Conservation (phyloP, 2,329 filamentous ascomycete genomes). For the Aspergillaceae sp. region DNA sequence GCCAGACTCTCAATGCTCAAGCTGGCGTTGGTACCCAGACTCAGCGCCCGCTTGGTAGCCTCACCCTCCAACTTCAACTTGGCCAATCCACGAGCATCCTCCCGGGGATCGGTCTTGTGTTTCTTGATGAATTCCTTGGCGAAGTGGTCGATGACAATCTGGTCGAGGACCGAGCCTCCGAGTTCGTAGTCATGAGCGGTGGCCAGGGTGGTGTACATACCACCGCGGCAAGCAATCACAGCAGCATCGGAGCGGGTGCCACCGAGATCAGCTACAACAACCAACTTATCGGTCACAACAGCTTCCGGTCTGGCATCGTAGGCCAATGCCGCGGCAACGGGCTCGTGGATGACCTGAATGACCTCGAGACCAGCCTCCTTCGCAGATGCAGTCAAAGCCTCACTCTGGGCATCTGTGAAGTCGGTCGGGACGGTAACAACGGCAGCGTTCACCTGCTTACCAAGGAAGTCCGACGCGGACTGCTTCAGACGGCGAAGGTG, state of each 20-base stretch:
- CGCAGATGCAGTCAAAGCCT: slow-evolving; percentile 67
- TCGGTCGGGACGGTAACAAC: slow-evolving; percentile 92
- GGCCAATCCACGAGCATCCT: slow-evolving; percentile 70
- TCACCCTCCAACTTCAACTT: slow-evolving; percentile 92
- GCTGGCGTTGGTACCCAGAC: slow-evolving; percentile 75
- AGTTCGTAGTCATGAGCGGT: slow-evolving; percentile 95
- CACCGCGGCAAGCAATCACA: slow-evolving; percentile 81
- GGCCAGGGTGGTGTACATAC: slow-evolving; percentile 91
- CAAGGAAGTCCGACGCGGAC: slow-evolving; percentile 84
- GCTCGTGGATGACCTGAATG: slow-evolving; percentile 86
- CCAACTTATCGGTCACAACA: slow-evolving; percentile 69
- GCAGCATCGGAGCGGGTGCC: slow-evolving; percentile 88
- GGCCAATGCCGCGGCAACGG: slow-evolving; percentile 76
- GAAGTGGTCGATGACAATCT: slow-evolving; percentile 90
- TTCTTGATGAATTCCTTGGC: slow-evolving; percentile 99
- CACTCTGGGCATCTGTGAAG: slow-evolving; percentile 79
- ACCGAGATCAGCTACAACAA: slow-evolving; percentile 87
- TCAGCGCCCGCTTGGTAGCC: slow-evolving; percentile 83
- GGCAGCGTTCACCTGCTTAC: slow-evolving; percentile 87
- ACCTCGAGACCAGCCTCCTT: slow-evolving; percentile 77
- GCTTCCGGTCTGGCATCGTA: slow-evolving; percentile 80
- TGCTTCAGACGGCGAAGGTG: slow-evolving; percentile 72
- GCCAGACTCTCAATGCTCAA: slow-evolving; percentile 89
- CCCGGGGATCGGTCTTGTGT: slow-evolving; percentile 78
- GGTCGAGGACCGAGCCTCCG: slow-evolving; percentile 74